Evolutionary conservation across 352 stramenopile genomes (phyloP).

Genomic region (Phytophthora niederhauseri): DNA sequence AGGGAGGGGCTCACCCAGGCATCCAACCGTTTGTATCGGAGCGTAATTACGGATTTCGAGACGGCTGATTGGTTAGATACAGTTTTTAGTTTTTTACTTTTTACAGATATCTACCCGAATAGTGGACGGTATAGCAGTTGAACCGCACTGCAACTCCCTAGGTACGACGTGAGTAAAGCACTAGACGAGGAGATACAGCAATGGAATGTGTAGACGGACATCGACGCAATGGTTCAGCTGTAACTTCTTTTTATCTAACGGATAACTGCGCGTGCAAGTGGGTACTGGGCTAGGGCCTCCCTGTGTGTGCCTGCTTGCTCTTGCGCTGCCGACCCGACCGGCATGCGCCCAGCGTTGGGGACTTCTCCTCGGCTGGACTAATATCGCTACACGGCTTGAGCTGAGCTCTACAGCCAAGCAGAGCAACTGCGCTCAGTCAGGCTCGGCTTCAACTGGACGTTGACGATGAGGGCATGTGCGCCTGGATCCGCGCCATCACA

Average conservation of each 20-base stretch:
- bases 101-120: constrained; percentile 2
- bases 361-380: constrained; percentile 29
- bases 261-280: constrained; percentile 32
- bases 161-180: background rate
- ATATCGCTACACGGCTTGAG: constrained; percentile 36
- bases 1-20: background rate
- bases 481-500: constrained; percentile 52
- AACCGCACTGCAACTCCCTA: constrained; percentile 1
- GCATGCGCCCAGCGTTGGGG: constrained; percentile 16
- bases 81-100: constrained; percentile 3
- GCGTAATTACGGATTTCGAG: constrained; percentile 7
- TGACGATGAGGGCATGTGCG: constrained; percentile 42
- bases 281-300: background rate
- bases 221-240: constrained; percentile 18
- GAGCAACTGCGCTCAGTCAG: constrained; percentile 20
- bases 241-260: constrained; percentile 36
- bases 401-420: constrained; percentile 42
- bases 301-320: constrained; percentile 12
- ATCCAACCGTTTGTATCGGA: constrained; percentile 27
- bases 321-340: constrained; percentile 26
- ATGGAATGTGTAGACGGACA: background rate
- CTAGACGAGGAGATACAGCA: background rate
- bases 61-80: constrained; percentile 1
- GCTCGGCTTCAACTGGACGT: constrained; percentile 38
- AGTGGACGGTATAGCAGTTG: constrained; percentile 7